Base-by-base conservation (phyloP, 352 stramenopile species). In the Phytophthora rubi region DNA sequence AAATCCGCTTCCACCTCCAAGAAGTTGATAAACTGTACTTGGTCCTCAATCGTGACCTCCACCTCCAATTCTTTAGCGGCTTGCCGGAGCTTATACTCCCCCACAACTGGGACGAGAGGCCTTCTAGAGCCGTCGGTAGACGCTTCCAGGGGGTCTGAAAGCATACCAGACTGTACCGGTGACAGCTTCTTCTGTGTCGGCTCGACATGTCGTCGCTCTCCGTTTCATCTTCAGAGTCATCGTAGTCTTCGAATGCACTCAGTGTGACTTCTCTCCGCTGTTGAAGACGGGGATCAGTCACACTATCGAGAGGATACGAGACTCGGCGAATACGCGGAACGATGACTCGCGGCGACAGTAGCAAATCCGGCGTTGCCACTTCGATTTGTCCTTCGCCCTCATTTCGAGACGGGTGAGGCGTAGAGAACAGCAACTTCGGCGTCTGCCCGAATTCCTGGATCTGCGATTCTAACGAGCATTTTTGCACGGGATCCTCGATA, bases 381-480 rank as follows among this genome's bases (percentile, higher is more conserved):
- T 87, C 42, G 51, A 91, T 79, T 21, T 62, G 75, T 23, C 79
- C 81, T 70, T 84, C 75, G 13, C 73, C 64, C 18, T 83, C 80
- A 37, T 77, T 85, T 56, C 81, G 70, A 37, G 69, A 79, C 15
- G 89, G 89, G 64, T 97, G 89, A 3, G 86, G 75, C 32, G 80
- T 88, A 26, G 77, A 80, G 61, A 97, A 97, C 2, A 97, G 64
- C 18, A 87, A 67, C 62, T 85, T 95, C 13, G 92, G 92, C 4
- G 91, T 98, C 66, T 98, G 92, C 0, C 92, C 92, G 70, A 98
- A 98, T 59, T 98, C 90, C 70, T 97, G 89, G 57, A 98, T 98
- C 71, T 98, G 94, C 0, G 85, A 85, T 68, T 98, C 90, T 5
- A 98, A 91, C 6, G 97, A 98, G 59, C 93, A 90, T 64, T 95